A percentile compares a stretch with the other conserved stretches of the same genome.
These are phyloP conservation scores for Penicillium sp. DNA, from an alignment of 2,329 filamentous ascomycete genomes.

Conservation along the genomic window DNA sequence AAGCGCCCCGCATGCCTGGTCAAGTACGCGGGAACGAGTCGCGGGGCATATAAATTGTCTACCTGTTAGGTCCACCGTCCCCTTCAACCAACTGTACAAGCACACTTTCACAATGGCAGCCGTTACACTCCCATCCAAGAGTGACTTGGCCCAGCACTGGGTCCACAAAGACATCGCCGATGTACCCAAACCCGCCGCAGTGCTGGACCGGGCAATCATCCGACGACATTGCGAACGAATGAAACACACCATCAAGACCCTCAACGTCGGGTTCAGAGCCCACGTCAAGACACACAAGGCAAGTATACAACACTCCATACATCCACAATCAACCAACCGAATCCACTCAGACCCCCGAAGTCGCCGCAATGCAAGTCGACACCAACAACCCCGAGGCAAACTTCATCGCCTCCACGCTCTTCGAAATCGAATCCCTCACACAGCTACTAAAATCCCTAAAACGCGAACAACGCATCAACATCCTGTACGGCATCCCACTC, in stretches of 20 bases:
- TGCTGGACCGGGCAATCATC: constrained; percentile 67
- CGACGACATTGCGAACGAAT: constrained; percentile 68
- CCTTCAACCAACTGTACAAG: background rate
- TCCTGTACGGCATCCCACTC: constrained; percentile 72
- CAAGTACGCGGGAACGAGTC: background rate
- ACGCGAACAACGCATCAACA: constrained; percentile 58
- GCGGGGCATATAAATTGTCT: background rate
- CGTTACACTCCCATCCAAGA: constrained; percentile 9
- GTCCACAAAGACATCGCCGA: constrained; percentile 61
- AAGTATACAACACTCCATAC: constrained; percentile 9
- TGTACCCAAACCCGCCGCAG: constrained; percentile 63
- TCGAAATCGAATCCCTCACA: constrained; percentile 67
- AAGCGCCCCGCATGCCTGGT: constrained; percentile 7
- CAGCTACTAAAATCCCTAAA: constrained; percentile 59
- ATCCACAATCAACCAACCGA: background rate
- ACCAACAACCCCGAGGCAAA: constrained; percentile 53
- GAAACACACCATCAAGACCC: constrained; percentile 59
- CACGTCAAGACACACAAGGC: constrained; percentile 86
- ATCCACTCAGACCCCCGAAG: constrained; percentile 58
- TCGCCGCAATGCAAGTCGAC: constrained; percentile 70
- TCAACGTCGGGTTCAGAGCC: constrained; percentile 67
- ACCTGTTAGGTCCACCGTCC: background rate
- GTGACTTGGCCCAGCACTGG: constrained; percentile 37
- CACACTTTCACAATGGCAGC: constrained; percentile 6
- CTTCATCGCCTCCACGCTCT: constrained; percentile 71